Evolutionary conservation across 345 rosid species (phyloP).

Genomic region (Physaria fendleri): DNA sequence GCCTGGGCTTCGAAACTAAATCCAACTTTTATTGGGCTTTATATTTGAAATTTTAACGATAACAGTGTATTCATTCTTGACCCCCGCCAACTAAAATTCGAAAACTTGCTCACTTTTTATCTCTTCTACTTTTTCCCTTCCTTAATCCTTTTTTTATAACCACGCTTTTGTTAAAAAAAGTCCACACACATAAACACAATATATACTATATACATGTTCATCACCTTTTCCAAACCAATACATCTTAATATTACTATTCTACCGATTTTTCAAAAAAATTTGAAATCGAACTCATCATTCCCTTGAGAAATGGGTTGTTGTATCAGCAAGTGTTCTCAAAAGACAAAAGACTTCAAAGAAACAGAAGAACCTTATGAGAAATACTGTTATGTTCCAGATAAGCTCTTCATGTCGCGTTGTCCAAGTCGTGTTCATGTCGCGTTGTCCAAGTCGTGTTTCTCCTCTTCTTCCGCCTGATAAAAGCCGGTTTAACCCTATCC

Average conservation of each 20-base stretch:
- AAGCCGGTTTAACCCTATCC: constrained; percentile 8
- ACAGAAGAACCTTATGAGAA: constrained; percentile 35
- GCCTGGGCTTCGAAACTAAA: not conserved
- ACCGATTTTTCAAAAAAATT: not conserved
- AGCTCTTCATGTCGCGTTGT: constrained; percentile 35
- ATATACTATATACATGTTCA: constrained; percentile 10
- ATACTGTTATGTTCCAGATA: constrained; percentile 48
- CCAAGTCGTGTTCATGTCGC: too few species aligned
- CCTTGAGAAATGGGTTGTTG: constrained; percentile 66
- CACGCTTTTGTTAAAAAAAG: constrained; percentile 14
- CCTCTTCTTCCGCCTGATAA: constrained; percentile 23
- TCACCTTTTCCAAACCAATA: constrained; percentile 2
- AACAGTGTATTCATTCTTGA: not conserved
- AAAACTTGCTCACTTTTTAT: constrained; percentile 8
- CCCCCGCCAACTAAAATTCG: constrained; percentile 28
- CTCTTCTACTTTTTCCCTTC: constrained; percentile 5
- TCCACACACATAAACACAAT: constrained; percentile 7
- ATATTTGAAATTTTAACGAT: not conserved
- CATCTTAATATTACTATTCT: not conserved
- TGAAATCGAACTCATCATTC: constrained; percentile 19
- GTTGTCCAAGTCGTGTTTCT: constrained; percentile 28
- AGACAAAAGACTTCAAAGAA: constrained; percentile 11
- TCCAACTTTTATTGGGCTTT: not conserved
- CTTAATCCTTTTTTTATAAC: constrained; percentile 3
- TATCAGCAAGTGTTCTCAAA: constrained; percentile 62